Evolutionary conservation across 371 early-diverging fungal genomes (phyloP), one percentile per base, ranked within the genome.

Genomic region (Apophysomyces ossiformis): DNA sequence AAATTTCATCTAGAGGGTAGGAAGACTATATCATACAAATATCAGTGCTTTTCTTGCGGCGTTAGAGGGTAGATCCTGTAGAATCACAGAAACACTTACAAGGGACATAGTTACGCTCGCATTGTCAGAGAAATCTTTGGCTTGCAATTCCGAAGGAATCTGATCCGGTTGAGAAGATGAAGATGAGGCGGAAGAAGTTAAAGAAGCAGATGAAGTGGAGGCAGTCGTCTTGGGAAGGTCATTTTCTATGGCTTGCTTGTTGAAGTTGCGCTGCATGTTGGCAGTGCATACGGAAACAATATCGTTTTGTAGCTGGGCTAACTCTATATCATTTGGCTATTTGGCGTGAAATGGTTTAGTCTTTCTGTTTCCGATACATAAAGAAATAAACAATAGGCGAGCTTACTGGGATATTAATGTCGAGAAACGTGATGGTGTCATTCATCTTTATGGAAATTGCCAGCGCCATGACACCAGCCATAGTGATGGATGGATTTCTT

Each of bases 401-500:
- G n/a, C 68, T 74, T 78, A 81, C 85, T 38, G 87, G 87, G 18
- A 91, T 88, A 32, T 89, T 89, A 61, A 94, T 81, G 65, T 93
- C 93, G 38, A 94, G 75, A 69, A 87, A 86, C 12, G 89, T 88
- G 60, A 94, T 74, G 65, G 87, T 89, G 61, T 81, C 74, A 74
- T 93, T 94, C 82, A 92, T 87, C 69, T 88, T 86, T 58, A 94
- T 85, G 16, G 91, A 90, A 16, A 90, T 87, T 4, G 93, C 78
- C 16, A 94, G 75, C 2, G 93, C 95, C 83, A 94, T 85, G 11
- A 92, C 77, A 26, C 95, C 95, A 0, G 93, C 93, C 77, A 89
- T 80, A 47, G 88, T 89, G 58, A 94, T 88, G 8, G 79, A 74
- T 0, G 90, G 89, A 73, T 94, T 94, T 36, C 83, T 79, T 5